Evolutionary conservation across 768 basidiomycete species (phyloP), one percentile per base, ranked within the genome.

Genomic region (Lactarius tabidus): DNA sequence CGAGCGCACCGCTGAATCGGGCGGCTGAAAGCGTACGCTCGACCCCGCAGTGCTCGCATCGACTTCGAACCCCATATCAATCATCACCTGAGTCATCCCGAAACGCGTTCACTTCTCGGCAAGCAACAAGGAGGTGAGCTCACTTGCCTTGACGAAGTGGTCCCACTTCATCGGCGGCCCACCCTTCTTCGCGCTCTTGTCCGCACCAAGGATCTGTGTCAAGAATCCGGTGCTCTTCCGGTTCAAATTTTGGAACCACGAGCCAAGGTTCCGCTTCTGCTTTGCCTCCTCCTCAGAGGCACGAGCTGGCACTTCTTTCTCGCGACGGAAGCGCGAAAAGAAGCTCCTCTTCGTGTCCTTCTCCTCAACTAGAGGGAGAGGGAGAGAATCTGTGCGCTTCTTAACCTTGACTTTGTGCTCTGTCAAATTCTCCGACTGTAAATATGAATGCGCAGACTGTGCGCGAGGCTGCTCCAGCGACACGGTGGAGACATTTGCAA

Each of bases 391-490:
- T 1, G 84, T 81, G 18, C 91, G 81, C 31, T 87, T 84, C 75
- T 93, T 93, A 48, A 86, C 74, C 75, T 93, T 92, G 68, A 77
- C 75, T 72, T 90, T 90, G 29, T 78, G 73, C 15, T 78, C 66
- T 33, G 65, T 75, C 15, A 83, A 67, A 33, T 84, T 78, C 67
- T 81, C 79, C 18, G 77, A 73, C 70, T 87, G 82, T 28, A 91
- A 70, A 74, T 92, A 93, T 15, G 88, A 84, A 67, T 79, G 88
- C 28, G 83, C 83, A 23, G 91, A 92, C 73, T 89, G 87, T 1
- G 87, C 88, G 6, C 80, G 75, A 20, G 81, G 79, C 9, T 83
- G 74, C 9, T 78, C 78, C 64, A 77, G 77, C 36, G 77, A 75
- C 14, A 71, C 69, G 15, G 81, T 77, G 20, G 81, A 82, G 64